Evolutionary conservation across 306 rosid genomes (phyloP), one percentile per base, ranked within the genome.

Genomic region (Gillenia trifoliata): DNA sequence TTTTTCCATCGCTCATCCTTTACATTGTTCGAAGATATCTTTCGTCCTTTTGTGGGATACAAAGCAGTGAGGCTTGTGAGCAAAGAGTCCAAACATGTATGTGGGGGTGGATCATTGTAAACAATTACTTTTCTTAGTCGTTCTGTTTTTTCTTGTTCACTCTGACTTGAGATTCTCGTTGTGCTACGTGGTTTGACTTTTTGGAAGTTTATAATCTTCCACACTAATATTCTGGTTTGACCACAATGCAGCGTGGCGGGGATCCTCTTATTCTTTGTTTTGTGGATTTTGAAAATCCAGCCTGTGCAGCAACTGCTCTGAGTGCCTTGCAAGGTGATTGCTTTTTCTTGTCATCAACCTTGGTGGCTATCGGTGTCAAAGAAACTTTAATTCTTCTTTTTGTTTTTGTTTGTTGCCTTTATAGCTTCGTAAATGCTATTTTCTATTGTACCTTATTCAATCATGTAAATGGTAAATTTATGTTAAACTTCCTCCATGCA

Each of bases 1-100:
- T 38, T 63, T 63, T 70, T 56, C 49, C 17, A n/a, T 59, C 66
- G 56, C 69, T 81, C n/a, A 64, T 81, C 87, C 90, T 83, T 87
- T 29, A 81, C 76, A 16, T 23, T 38, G 2, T 26, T 54, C 69
- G 36, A 64, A 93, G 98, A 91, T 84, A 91, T 93, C 75, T 93
- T 93, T 72, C 97, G 97, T 36, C 98, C 98, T 63, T 93, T 93
- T 88, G 95, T 91, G 74, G 98, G 98, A 64, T 93, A 93, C 70
- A 89, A 92, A 85, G 97, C 89, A 85, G 91, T 91, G 77, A 91
- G 98, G 80, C 96, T 91, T 50, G 97, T 93, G 57, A 88, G 81
- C 81, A 93, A 93, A 81, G 98, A 88, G 77, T 88, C 98, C 65
- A 88, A 89, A 81, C 91, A 80, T 75, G 98, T 93, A 84, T 86